Evolutionary conservation across 2,329 filamentous ascomycete genomes (phyloP).

Genomic region (Hirsutella minnesotensis): DNA sequence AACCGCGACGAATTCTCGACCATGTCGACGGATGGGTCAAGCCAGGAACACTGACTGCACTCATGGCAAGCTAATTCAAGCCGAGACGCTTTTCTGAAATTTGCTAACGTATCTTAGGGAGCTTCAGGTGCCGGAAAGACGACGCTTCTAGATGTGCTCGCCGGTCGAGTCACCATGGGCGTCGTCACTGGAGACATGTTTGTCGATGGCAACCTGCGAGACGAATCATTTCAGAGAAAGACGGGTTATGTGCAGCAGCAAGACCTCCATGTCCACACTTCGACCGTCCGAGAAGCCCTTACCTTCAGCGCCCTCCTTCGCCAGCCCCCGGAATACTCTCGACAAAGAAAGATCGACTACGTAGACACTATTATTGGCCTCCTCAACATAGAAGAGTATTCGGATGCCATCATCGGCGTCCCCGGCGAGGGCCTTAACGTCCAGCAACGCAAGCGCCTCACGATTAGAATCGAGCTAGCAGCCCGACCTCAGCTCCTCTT

Average conservation of each 20-base stretch:
- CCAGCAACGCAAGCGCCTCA: constrained; percentile 43
- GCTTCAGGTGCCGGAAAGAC: constrained; percentile 50
- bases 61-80: background rate
- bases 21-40: background rate
- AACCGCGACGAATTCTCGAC: background rate
- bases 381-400: constrained; percentile 56
- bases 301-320: constrained; percentile 54
- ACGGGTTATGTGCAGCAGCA: constrained; percentile 59
- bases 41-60: background rate
- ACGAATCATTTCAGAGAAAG: constrained; percentile 67
- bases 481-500: constrained; percentile 35
- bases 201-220: constrained; percentile 61
- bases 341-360: constrained; percentile 56
- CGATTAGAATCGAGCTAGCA: constrained; percentile 34
- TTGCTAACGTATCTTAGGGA: background rate
- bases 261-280: constrained; percentile 54
- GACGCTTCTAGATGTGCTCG: constrained; percentile 61
- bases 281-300: constrained; percentile 55
- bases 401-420: constrained; percentile 50
- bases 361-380: constrained; percentile 58
- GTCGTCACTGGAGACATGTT: constrained; percentile 66
- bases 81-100: too few species aligned
- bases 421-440: constrained; percentile 47
- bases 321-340: constrained; percentile 44
- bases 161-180: constrained; percentile 65